Percentiles rank a stretch among this genome's conserved stretches.
phyloP scores from a whole-genome alignment of 2,329 filamentous ascomycete genomes.

The Fusarium sp. region DNA sequence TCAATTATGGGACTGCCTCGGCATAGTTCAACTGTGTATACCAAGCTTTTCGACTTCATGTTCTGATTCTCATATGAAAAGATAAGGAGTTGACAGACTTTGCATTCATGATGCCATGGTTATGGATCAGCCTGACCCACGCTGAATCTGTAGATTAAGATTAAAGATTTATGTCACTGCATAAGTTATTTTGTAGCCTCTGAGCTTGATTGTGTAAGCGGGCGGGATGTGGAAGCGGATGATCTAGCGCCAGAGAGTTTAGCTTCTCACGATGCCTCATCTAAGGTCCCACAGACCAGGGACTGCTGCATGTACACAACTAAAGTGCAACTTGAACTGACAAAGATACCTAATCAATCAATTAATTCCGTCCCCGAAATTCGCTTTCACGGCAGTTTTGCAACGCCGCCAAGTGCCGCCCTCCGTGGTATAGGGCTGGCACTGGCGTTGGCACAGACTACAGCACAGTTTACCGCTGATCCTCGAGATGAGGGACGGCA shows the following conservation, averaged over 20 bases:
- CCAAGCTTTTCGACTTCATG: not conserved
- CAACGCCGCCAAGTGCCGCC: constrained; percentile 18
- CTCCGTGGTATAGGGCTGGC: constrained; percentile 28
- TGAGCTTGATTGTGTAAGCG: constrained; percentile 30
- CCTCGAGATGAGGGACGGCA: constrained; percentile 18
- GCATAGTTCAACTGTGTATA: constrained; percentile 1
- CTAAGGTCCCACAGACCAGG: constrained; percentile 19
- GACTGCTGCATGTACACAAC: not conserved
- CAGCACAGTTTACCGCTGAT: constrained; percentile 13
- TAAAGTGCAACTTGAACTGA: constrained; percentile 13
- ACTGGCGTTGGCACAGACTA: not conserved
- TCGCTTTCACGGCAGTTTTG: constrained; percentile 20
- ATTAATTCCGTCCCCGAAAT: constrained; percentile 12
- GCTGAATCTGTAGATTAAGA: not conserved
- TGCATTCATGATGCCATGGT: not conserved
- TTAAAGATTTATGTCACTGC: constrained; percentile 3
- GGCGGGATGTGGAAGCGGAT: constrained; percentile 26
- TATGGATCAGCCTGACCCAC: not conserved
- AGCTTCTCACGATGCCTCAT: constrained; percentile 21
- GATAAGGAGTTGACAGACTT: not conserved
- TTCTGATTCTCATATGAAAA: not conserved
- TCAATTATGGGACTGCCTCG: constrained; percentile 28
- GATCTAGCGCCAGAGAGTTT: constrained; percentile 11
- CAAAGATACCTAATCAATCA: constrained; percentile 9
- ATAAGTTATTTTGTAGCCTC: constrained; percentile 22